Evolutionary conservation across 768 basidiomycete species (phyloP), one percentile per base, ranked within the genome.

Genomic region (Clitopilus passeckerianus): DNA sequence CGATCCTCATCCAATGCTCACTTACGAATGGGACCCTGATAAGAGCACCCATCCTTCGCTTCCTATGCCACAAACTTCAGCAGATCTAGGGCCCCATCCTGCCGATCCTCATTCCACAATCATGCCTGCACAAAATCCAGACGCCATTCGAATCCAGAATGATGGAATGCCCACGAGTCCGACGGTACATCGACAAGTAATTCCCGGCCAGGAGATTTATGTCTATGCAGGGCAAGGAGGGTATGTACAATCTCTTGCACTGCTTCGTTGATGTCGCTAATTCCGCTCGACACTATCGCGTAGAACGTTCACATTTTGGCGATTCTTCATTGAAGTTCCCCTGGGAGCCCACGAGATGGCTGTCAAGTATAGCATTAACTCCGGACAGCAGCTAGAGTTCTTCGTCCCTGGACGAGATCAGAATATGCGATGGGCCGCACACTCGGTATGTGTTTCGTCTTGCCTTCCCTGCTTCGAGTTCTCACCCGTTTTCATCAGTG

Each of bases 251-350:
- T 41, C 57, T 58, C 14, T 59, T 18, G 57, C 10, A 61, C 50
- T 54, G 35, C 43, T 53, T 54, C 34, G 52, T 16, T 12, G 22
- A 60, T 23, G 55, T 50, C 34, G 30, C 57, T 30, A 53, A 23
- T 27, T 35, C 50, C 41, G 41, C 34, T 57, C 9, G 43, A 30
- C 27, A 30, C 7, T 30, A 30, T 34, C 30, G n/a, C 23, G 10
- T 60, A 95, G 94, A 5, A 88, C 89, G 0, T 94, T 85, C 68
- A 93, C 93, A 0, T 99, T 99, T 76, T 98, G 94, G 91, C 82
- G 96, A 57, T 98, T 98, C 75, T 78, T 87, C 67, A 84, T 98
- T 53, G 85, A 87, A 62, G 80, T 99, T 57, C 93, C 93, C 0
- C 71, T 98, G 1, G 78, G 80, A 1, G 72, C 76, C 8, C 75